Percentiles rank a stretch among this genome's conserved stretches.
Conservation (phyloP, 495 filamentous ascomycete genomes). For the Aspergillus saccharolyticus region DNA sequence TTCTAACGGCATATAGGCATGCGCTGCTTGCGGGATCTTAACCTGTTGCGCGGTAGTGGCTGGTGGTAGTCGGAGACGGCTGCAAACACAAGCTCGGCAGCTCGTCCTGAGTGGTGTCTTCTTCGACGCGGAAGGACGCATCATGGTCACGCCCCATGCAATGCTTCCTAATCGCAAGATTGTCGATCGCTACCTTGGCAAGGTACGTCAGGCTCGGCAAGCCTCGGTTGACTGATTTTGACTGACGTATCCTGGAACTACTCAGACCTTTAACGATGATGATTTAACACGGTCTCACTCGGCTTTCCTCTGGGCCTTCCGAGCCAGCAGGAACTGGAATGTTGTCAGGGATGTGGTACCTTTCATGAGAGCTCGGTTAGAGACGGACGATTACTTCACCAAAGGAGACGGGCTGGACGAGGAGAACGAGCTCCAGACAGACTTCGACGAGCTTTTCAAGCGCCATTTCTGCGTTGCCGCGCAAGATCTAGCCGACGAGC, state of each 20-base stretch:
- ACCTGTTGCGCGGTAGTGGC: conserved; percentile 53
- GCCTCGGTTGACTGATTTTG: background rate
- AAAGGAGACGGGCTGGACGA: conserved; percentile 31
- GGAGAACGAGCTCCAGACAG: conserved; percentile 38
- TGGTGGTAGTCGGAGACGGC: conserved; percentile 48
- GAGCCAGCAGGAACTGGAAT: conserved; percentile 71
- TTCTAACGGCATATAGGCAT: conserved; percentile 38
- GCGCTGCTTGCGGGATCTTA: conserved; percentile 55
- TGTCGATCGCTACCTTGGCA: conserved; percentile 70
- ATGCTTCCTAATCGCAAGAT: conserved; percentile 77
- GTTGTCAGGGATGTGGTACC: conserved; percentile 61
- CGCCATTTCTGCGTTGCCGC: conserved; percentile 83
- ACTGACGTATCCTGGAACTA: background rate
- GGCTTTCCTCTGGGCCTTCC: conserved; percentile 83
- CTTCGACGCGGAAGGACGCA: conserved; percentile 67
- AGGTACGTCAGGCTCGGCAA: conserved; percentile 32
- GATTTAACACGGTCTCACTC: conserved; percentile 71
- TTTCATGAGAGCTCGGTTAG: conserved; percentile 60
- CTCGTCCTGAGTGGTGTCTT: conserved; percentile 71
- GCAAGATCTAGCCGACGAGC: conserved; percentile 59
- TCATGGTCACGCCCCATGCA: conserved; percentile 78
- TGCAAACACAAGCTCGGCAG: conserved; percentile 65
- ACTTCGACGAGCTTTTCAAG: conserved; percentile 76
- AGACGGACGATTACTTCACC: conserved; percentile 38
- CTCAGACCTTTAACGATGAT: conserved; percentile 61